Evolutionary conservation across 768 basidiomycete species (phyloP).

Genomic region (Rhizopogon vesiculosus): DNA sequence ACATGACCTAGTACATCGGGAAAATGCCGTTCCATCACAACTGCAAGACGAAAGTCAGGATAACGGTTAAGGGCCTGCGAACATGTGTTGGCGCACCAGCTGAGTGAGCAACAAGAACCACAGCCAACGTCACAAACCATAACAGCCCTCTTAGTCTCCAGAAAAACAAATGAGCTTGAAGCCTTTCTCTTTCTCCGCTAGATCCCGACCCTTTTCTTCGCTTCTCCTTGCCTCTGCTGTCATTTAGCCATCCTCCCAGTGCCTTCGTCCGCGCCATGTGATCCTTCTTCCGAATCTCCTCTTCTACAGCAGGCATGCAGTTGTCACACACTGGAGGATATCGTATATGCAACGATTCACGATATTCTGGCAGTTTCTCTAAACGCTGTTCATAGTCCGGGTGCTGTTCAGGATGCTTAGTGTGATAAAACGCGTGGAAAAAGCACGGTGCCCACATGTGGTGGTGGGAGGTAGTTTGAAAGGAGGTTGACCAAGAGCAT

Average conservation of each 20-base stretch:
- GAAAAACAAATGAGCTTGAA: slow-evolving; percentile 45
- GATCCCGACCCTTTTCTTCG: slow-evolving; percentile 43
- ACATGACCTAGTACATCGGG: slow-evolving; percentile 15
- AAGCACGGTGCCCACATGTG: slow-evolving; percentile 49
- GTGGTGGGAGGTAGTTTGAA: slow-evolving; percentile 81
- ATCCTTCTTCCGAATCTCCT: slow-evolving; percentile 73
- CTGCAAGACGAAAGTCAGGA: slow-evolving; percentile 24
- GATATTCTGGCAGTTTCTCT: slow-evolving; percentile 65
- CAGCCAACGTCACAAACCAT: slow-evolving; percentile 49
- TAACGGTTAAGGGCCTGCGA: neutral
- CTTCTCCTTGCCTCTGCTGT: slow-evolving; percentile 61
- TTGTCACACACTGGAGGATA: slow-evolving; percentile 83
- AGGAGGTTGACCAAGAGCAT: slow-evolving; percentile 81
- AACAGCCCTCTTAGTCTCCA: slow-evolving; percentile 71
- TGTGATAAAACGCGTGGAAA: slow-evolving; percentile 3
- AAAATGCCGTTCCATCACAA: slow-evolving; percentile 15
- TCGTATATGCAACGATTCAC: slow-evolving; percentile 66
- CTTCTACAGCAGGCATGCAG: slow-evolving; percentile 78
- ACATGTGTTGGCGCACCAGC: slow-evolving; percentile 27
- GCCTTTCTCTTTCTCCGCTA: slow-evolving; percentile 35
- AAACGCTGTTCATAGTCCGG: slow-evolving; percentile 65
- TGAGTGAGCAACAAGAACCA: slow-evolving; percentile 38
- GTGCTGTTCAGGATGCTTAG: slow-evolving; percentile 42
- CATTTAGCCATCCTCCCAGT: slow-evolving; percentile 64
- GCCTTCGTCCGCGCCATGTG: slow-evolving; percentile 78